Conservation (phyloP, 2,329 filamentous ascomycete species). For the Penicillium sp. region DNA sequence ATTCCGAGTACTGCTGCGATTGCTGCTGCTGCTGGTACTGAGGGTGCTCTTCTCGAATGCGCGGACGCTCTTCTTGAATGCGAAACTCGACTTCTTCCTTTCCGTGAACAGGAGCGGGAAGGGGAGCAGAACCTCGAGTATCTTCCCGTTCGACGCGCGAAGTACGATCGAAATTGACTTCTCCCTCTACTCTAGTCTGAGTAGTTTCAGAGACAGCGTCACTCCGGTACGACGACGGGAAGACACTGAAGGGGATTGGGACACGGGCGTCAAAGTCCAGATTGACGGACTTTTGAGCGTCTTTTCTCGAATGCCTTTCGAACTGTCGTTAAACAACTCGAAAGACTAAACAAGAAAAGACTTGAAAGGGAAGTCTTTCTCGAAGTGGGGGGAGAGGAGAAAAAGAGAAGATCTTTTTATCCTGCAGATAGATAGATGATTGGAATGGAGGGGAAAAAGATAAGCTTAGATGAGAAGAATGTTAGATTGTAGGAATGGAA, state of each 20-base stretch:
- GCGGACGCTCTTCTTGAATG: constrained; percentile 52
- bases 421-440: constrained; percentile 17
- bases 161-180: constrained; percentile 71
- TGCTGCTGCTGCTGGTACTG: constrained; percentile 11
- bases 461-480: constrained; percentile 15
- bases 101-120: constrained; percentile 61
- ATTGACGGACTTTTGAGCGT: constrained; percentile 76
- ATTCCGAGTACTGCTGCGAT: constrained; percentile 3
- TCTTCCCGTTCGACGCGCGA: constrained; percentile 97
- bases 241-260: constrained; percentile 99
- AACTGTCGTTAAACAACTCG: constrained; percentile 47
- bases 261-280: constrained; percentile 99
- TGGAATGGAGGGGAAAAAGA: constrained; percentile 19
- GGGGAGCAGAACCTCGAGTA: constrained; percentile 70
- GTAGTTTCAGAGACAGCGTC: constrained; percentile 65
- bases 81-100: constrained; percentile 87
- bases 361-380: constrained; percentile 42
- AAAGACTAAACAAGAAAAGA: constrained; percentile 51
- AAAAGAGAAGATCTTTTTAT: constrained; percentile 10
- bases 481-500: constrained; percentile 23
- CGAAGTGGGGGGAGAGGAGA: constrained; percentile 18
- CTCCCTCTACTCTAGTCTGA: constrained; percentile 81
- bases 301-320: constrained; percentile 66
- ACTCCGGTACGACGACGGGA: constrained; percentile 94
- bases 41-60: constrained; percentile 21